phyloP scores from a whole-genome alignment of 2,329 filamentous ascomycete genomes.

The Calonectria ilicicola region DNA sequence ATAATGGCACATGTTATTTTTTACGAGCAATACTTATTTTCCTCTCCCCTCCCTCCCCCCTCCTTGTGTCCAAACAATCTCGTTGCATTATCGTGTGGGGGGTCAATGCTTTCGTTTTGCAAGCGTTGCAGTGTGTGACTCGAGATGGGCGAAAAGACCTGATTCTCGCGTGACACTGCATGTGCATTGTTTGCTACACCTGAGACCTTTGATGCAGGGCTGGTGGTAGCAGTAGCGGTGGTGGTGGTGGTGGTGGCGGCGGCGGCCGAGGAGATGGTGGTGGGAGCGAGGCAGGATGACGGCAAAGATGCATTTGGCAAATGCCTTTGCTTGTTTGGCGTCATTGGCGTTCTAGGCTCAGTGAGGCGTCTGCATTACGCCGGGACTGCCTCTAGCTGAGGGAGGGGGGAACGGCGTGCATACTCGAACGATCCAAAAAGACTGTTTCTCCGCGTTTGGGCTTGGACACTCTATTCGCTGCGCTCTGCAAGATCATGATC shows the following conservation, averaged over 20 bases:
- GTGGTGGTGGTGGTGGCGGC: not conserved
- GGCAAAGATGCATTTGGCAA: not conserved
- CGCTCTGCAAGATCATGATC: not conserved
- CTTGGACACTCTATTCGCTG: not conserved
- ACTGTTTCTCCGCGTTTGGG: not conserved
- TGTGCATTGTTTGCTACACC: conserved; percentile 6
- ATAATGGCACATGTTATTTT: conserved; percentile 8
- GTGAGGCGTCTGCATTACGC: not conserved
- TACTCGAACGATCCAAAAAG: too few species aligned
- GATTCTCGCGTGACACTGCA: conserved; percentile 4
- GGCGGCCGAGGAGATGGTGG: not conserved
- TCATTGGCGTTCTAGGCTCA: not conserved
- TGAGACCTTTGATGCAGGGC: conserved; percentile 4
- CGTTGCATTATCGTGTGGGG: not conserved
- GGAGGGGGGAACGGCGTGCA: not conserved
- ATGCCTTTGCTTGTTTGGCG: not conserved
- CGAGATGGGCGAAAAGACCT: not conserved
- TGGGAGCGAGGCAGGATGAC: not conserved
- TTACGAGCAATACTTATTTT: not conserved
- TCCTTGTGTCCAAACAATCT: not conserved
- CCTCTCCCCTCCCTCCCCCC: not conserved
- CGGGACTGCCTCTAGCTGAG: not conserved
- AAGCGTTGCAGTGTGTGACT: not conserved
- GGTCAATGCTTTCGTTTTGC: not conserved
- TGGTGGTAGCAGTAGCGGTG: not conserved